Evolutionary conservation across 768 basidiomycete genomes (phyloP), one percentile per base, ranked within the genome.

Genomic region (Panaeolus cyanescens): DNA sequence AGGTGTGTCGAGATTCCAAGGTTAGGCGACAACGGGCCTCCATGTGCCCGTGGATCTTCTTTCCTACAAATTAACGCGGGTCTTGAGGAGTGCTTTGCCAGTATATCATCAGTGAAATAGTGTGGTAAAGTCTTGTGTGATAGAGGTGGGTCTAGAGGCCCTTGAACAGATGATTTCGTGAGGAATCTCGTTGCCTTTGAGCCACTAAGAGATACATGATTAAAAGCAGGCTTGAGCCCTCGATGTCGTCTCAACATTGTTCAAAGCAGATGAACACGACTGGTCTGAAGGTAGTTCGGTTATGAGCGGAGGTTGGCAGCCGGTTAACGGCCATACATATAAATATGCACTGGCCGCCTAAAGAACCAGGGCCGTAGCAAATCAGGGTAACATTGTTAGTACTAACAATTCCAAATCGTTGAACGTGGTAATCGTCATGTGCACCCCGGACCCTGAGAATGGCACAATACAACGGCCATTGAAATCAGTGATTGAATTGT

Each of bases 61-160:
- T 83, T 78, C 36, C 82, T 77, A 59, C 86, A 89, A 30, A 91
- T 81, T 20, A 94, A 76, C 0, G 90, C 92, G 0, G 88, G 85
- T 19, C 85, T 76, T 2, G 75, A 70, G 15, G 75, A 70, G 62
- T 86, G 75, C 33, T 76, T 77, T 10, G 68, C 73, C 12, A 93
- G 73, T 58, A 93, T 80, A 33, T 85, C 80, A 4, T 78, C 73
- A 13, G 69, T 71, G 70, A 92, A 92, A 75, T 85, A 92, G n/a
- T 79, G 74, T 6, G 85, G 75, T 31, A 91, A 79, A 0, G 89
- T 90, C 30, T 80, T 77, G 31, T 72, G 67, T 31, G 80, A 82
- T 31, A 91, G 77, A 0, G 85, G 85, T 5, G 87, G 86, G 0
- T 85, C 66, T 5, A 74, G 72, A 1, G 87, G 77, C 0, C 90